Evolutionary conservation across 495 filamentous ascomycete genomes (phyloP).

Genomic region (Margaritispora aquatica): DNA sequence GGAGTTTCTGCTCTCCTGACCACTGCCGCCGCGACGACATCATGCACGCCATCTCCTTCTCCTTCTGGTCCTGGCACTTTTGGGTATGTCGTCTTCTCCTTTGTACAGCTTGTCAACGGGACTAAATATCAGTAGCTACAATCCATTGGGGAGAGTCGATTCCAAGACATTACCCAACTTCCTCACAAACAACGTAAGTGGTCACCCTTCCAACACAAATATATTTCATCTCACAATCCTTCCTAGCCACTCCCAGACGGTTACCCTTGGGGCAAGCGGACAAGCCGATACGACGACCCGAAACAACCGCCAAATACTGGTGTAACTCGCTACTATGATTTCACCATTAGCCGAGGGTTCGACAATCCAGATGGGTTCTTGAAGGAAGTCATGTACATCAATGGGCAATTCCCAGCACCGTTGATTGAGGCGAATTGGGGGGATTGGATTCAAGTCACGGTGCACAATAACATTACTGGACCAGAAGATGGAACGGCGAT

Average conservation of each 20-base stretch:
- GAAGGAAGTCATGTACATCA: constrained; percentile 33
- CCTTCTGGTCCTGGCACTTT: background rate
- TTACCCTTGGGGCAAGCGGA: background rate
- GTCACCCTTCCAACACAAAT: background rate
- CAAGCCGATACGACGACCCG: background rate
- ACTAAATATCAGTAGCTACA: background rate
- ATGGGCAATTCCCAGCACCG: constrained; percentile 36
- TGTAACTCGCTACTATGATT: constrained; percentile 34
- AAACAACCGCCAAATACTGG: constrained; percentile 34
- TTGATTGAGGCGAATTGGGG: constrained; percentile 30
- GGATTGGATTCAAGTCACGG: constrained; percentile 31
- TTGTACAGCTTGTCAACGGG: too few relatives aligned
- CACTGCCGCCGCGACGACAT: background rate
- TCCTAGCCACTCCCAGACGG: background rate
- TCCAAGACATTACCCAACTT: background rate
- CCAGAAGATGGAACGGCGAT: constrained; percentile 14
- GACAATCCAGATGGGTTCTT: constrained; percentile 40
- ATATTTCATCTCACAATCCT: background rate
- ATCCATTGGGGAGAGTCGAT: background rate
- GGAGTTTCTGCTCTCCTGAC: background rate
- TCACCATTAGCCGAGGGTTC: constrained; percentile 33
- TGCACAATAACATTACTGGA: constrained; percentile 18
- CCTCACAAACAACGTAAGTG: background rate
- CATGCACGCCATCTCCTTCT: background rate
- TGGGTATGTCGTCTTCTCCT: background rate